Base-by-base conservation (phyloP, 306 rosid genomes). In the Vigna nakashimae region DNA sequence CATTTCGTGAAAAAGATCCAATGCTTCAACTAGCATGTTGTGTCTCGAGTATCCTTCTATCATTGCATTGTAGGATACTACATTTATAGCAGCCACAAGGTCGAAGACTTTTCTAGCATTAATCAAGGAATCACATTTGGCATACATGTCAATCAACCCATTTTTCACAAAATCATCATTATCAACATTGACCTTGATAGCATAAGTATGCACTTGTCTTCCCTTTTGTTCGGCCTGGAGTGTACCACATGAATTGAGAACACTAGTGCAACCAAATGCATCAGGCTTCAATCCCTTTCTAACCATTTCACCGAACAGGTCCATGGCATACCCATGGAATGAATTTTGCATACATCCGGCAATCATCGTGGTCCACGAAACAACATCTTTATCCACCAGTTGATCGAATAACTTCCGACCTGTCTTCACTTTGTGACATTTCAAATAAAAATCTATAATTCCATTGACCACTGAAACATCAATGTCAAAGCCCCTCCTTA, bases 281-380 rank as follows among this genome's bases (percentile, higher is more conserved):
- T 94, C 98, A 1, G 89, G 87, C 83, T 83, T 90, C 90, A 81
- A 89, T 71, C 93, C 83, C 34, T 69, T 62, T 83, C 82, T 76
- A 34, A 78, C 71, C 98, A 94, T 90, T 84, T 94, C 87, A 63
- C 77, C 82, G 78, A 88, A 87, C 28, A 94, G 83, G 63, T 80
- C 79, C 78, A 86, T 71, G 46, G 98, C 94, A 71, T 94, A 94
- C 77, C 62, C 49, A 24, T 92, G 84, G 77, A 84, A 83, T 16
- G 92, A 90, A 84, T 92, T 92, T 82, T 94, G 92, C 98, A 92
- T 94, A 83, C 87, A 89, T 42, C 98, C 98, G 13, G 97, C 89
- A 78, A 94, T 89, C 96, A 94, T 88, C 7, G 97, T 90, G 62
- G 98, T 89, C 98, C 98, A 92, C 2, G 97, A 87, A 83, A 94